Base-by-base conservation (phyloP, 164 flowering plant species). In the Buxus sempervirens region DNA sequence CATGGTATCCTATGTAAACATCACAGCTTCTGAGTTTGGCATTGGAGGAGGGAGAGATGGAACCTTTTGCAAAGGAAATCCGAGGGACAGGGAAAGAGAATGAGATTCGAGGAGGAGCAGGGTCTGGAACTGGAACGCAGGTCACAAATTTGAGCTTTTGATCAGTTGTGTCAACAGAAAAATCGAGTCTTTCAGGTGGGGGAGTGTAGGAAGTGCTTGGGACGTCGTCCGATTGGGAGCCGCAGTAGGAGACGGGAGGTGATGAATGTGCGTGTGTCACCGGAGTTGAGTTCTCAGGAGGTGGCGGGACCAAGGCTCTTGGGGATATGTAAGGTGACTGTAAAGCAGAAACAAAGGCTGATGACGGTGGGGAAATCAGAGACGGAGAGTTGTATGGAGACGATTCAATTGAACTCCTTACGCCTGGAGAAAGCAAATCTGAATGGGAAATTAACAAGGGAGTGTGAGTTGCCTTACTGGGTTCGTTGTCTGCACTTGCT, bases 301-400 rank as follows among this genome's bases (percentile, higher is more conserved):
- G 75, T 24, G 82, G 78, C 8, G 74, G 65, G 27, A 57, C 26
- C 10, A 63, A 69, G 72, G 90, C 87, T 60, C 96, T 76, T 23
- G 96, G 98, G 21, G 98, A 90, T 19, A 93, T 89, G 68, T 90
- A 93, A 18, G 98, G 98, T 2, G 98, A 93, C 64, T 93, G 96
- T 15, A 90, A 65, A 54, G 98, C 95, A 0, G 96, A 93, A 54
- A 88, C 96, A 75, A 89, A 93, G 48, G 96, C 92, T 1, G 96
- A 93, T 9, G 98, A 93, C 20, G 96, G 87, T 18, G 97, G 91
- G 14, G 97, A 90, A 26, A 86, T 60, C 25, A 88, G 82, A 49
- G 85, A 81, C 14, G 96, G 93, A 23, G 98, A 93, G 79, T 84
- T 83, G 65, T 70, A 84, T 49, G 82, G 82, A 26, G 96, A 91